These are phyloP conservation scores for Pseudocercospora eumusae DNA, from an alignment of 2,329 filamentous ascomycete species.

Conservation along the genomic window DNA sequence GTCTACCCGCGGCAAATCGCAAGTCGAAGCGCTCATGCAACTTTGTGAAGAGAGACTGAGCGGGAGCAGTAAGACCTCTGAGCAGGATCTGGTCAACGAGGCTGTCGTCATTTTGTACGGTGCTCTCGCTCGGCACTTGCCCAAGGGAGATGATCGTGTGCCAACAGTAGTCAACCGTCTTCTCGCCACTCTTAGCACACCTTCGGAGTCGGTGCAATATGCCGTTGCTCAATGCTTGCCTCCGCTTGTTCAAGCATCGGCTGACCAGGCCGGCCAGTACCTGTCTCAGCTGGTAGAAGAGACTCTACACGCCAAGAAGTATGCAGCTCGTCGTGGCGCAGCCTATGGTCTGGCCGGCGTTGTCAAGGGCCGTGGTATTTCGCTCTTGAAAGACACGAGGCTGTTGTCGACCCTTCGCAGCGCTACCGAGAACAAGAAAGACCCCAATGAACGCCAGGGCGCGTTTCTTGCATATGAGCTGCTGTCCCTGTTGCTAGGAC, in stretches of 20 bases:
- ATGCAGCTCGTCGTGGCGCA: constrained; percentile 87
- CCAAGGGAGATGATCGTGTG: constrained; percentile 80
- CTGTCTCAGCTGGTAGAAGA: constrained; percentile 78
- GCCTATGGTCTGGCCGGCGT: constrained; percentile 93
- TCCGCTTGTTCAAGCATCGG: constrained; percentile 80
- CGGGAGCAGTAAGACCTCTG: constrained; percentile 75
- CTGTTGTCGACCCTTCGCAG: constrained; percentile 78
- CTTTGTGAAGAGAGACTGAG: constrained; percentile 89
- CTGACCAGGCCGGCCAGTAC: constrained; percentile 75
- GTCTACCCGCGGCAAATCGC: constrained; percentile 73
- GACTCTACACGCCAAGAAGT: constrained; percentile 84
- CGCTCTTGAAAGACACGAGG: constrained; percentile 77
- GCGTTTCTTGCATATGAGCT: constrained; percentile 89
- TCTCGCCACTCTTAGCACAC: constrained; percentile 83
- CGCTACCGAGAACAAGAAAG: constrained; percentile 94
- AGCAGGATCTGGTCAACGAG: constrained; percentile 88
- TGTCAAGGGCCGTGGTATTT: constrained; percentile 82
- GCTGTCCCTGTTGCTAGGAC: constrained; percentile 79
- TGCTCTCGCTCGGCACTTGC: constrained; percentile 83
- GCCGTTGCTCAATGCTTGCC: constrained; percentile 93
- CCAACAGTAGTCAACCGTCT: constrained; percentile 85
- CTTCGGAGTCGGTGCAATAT: constrained; percentile 95
- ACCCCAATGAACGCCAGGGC: constrained; percentile 82
- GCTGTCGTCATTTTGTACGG: constrained; percentile 98
- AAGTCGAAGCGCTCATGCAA: constrained; percentile 88